These are phyloP conservation scores for Fusarium subtropicale DNA, from an alignment of 2,329 filamentous ascomycete species.

Conservation along the genomic window DNA sequence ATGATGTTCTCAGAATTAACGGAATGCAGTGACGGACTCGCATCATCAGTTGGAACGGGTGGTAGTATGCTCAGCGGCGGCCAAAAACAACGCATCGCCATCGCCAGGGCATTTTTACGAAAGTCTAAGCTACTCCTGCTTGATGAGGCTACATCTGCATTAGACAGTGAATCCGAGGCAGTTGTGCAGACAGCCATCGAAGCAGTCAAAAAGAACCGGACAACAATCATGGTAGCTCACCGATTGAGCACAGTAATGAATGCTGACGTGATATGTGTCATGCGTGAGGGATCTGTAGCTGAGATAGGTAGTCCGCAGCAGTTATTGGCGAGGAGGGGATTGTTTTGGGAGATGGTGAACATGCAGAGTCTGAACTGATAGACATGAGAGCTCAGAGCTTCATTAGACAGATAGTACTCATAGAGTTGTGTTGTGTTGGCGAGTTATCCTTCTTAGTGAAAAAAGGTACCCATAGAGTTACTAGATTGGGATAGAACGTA, in stretches of 20 bases:
- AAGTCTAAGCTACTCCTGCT: constrained; percentile 73
- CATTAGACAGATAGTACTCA: neutral
- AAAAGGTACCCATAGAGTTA: neutral
- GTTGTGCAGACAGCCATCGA: constrained; percentile 75
- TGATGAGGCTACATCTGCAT: constrained; percentile 74
- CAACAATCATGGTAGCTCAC: constrained; percentile 78
- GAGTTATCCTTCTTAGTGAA: no score
- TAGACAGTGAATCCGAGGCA: constrained; percentile 72
- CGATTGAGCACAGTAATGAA: constrained; percentile 55
- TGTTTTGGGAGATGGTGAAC: constrained; percentile 36
- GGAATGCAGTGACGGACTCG: neutral
- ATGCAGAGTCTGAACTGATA: constrained; percentile 4
- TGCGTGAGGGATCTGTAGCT: constrained; percentile 55
- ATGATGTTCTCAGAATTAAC: neutral
- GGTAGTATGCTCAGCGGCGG: constrained; percentile 75
- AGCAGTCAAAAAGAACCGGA: constrained; percentile 66
- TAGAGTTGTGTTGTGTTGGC: no score
- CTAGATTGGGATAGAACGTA: neutral
- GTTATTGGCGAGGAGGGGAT: constrained; percentile 21
- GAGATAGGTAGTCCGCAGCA: constrained; percentile 54
- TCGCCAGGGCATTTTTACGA: constrained; percentile 74
- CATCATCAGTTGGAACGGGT: neutral
- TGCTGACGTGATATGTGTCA: constrained; percentile 58
- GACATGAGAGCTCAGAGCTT: neutral
- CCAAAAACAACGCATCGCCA: constrained; percentile 76